Evolutionary conservation across 306 rosid species (phyloP), one percentile per base, ranked within the genome.

Genomic region (Trifolium pratense): DNA sequence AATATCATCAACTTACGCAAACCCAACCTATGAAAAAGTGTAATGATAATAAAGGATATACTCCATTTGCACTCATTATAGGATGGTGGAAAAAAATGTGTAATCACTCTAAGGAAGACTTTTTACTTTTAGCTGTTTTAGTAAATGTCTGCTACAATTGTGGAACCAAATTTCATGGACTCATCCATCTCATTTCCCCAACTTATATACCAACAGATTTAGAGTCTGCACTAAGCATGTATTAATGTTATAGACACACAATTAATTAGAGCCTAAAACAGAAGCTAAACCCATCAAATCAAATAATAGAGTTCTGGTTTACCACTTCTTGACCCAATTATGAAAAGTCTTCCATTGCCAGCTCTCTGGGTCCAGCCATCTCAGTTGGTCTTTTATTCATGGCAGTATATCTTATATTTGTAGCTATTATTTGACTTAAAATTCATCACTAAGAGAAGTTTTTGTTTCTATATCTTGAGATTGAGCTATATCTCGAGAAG

Each of bases 371-470:
- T 56, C 23, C 66, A 60, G 14, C 13, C 32, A 55, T 29, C 39
- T 34, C 39, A 34, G 39, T 40, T 40, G 15, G 14, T 12, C 46
- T 40, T 40, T 11, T 40, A 40, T 40, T 40, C 14, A 40, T 11
- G 46, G 3, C 45, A 9, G 45, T 40, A 9, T 40, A 40, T 9
- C 13, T 40, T 40, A 40, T 40, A 5, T 23, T 29, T 29, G 31
- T 55, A 39, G 26, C 63, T 16, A 32, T 70, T 52, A 37, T 70
- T 34, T 56, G 26, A 48, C 46, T 42, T 10, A 36, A 1, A 75
- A n/a, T 52, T 3, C 74, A 51, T 3, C 52, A 48, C 55, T 48
- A 49, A 16, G 20, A 13, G 18, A 13, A 55, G 3, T 39, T 20
- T 39, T 20, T 12, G 10, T 26, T 32, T 66, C 64, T 21, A 29